phyloP scores from a whole-genome alignment of 2,329 filamentous ascomycete genomes.

The Ilyonectria sp. region DNA sequence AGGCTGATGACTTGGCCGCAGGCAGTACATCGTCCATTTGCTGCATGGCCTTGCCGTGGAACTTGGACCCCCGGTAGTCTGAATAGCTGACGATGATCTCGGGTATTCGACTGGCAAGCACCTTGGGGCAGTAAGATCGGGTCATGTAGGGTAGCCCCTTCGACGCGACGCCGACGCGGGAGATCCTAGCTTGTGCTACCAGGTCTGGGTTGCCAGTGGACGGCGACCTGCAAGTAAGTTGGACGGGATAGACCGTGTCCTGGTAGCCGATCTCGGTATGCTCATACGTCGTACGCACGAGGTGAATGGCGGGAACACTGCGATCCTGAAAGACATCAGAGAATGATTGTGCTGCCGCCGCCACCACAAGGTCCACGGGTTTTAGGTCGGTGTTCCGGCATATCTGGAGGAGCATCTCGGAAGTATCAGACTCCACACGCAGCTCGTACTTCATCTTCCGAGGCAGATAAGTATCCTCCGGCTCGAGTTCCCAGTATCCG shows the following conservation, averaged over 20 bases:
- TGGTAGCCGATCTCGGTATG: background rate
- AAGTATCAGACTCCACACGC: conserved; percentile 12
- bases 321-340: conserved; percentile 14
- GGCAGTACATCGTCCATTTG: conserved; percentile 4
- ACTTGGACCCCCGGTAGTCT: background rate
- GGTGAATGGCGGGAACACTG: conserved; percentile 8
- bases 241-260: conserved; percentile 6
- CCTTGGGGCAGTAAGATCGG: background rate
- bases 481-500: conserved; percentile 22
- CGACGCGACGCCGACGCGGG: background rate
- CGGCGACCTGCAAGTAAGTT: background rate
- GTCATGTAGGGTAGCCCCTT: conserved; percentile 5
- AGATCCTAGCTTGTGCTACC: background rate
- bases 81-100: conserved; percentile 18
- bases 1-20: background rate
- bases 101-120: conserved; percentile 13
- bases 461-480: conserved; percentile 18
- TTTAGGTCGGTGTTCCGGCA: conserved; percentile 9
- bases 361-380: conserved; percentile 16
- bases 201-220: background rate
- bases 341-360: conserved; percentile 18
- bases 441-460: conserved; percentile 18
- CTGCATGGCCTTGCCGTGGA: conserved; percentile 16
- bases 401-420: conserved; percentile 12
- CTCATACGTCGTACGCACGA: conserved; percentile 4